These are phyloP conservation scores for Pestalotiopsis fici DNA, from an alignment of 2,329 filamentous ascomycete genomes.

Conservation along the genomic window DNA sequence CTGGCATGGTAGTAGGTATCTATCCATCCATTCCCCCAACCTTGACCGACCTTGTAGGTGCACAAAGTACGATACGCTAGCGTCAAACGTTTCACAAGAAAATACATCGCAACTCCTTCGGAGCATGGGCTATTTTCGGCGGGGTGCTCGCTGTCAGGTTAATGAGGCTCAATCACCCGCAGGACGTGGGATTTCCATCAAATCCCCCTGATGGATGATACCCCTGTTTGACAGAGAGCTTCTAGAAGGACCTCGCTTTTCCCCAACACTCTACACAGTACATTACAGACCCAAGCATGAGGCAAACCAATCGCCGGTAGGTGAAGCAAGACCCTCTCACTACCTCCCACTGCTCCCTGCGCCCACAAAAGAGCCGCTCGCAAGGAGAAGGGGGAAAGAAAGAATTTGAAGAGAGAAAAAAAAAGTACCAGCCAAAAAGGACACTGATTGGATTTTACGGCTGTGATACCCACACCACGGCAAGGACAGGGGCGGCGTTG, in stretches of 20 bases:
- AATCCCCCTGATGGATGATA: not conserved
- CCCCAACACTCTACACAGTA: not conserved
- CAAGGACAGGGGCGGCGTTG: not conserved
- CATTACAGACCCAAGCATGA: not conserved
- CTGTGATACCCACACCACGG: not conserved
- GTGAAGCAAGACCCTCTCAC: not conserved
- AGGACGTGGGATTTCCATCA: not conserved
- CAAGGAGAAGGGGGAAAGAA: not conserved
- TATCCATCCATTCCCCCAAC: not conserved
- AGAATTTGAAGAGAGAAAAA: not conserved
- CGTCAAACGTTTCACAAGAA: not conserved
- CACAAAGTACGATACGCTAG: slow-evolving; percentile 3
- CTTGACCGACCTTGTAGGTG: not conserved
- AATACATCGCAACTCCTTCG: not conserved
- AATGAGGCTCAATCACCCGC: not conserved
- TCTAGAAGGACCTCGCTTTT: not conserved
- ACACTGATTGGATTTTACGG: not conserved
- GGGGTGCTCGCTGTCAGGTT: not conserved
- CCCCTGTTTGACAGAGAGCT: not conserved
- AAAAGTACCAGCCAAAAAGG: not conserved
- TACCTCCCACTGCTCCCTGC: not conserved
- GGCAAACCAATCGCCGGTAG: not conserved
- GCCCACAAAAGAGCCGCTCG: not conserved
- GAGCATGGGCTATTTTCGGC: not conserved
- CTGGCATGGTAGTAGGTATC: not conserved